Evolutionary conservation across 352 stramenopile genomes (phyloP).

Genomic region (Blastocystis hominis): DNA sequence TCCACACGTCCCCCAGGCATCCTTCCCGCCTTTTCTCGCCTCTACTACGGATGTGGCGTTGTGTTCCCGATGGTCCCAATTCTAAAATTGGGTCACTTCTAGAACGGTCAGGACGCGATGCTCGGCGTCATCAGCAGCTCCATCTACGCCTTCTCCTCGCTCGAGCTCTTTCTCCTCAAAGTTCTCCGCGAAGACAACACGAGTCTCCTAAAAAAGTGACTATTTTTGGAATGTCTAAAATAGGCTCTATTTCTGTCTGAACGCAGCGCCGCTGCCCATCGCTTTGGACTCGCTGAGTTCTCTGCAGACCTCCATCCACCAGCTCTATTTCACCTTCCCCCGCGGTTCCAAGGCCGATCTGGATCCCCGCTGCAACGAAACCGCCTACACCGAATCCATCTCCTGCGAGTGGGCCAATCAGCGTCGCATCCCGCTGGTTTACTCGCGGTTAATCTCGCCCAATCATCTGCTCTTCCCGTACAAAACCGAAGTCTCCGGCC

Average conservation of each 20-base stretch:
- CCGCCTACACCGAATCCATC: background rate
- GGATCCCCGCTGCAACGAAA: background rate
- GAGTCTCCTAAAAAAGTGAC: background rate
- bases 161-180: conserved; percentile 33
- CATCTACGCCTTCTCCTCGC: conserved; percentile 18
- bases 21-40: background rate
- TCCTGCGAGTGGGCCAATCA: background rate
- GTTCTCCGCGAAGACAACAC: background rate
- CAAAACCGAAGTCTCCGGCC: background rate
- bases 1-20: background rate
- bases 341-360: background rate
- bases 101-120: background rate
- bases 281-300: background rate
- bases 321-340: background rate
- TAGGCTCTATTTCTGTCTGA: background rate
- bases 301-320: background rate
- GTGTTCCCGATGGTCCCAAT: background rate
- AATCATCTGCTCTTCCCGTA: background rate
- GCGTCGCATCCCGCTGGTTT: background rate
- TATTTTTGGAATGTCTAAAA: background rate
- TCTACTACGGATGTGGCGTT: conserved; percentile 7
- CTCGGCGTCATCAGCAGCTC: conserved; percentile 16
- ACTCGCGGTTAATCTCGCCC: background rate
- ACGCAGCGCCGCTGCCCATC: background rate
- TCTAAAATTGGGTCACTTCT: background rate